Evolutionary conservation across 352 stramenopile genomes (phyloP).

Genomic region (Pythium sp.): DNA sequence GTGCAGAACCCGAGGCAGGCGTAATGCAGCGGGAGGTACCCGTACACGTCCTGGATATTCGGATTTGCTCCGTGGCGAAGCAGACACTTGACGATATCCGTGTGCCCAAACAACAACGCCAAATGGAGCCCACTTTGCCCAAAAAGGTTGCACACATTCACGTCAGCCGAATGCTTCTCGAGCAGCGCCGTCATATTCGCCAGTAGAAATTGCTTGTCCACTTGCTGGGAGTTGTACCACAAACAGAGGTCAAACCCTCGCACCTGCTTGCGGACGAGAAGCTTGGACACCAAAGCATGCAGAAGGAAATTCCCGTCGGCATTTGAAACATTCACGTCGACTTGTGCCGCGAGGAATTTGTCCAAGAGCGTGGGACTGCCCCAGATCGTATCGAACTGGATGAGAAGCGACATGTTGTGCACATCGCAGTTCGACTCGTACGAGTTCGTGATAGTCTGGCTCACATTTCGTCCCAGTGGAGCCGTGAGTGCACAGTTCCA

Average conservation of each 20-base stretch:
- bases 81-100: conserved; percentile 33
- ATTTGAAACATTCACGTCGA: conserved; percentile 68
- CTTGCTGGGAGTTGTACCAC: conserved; percentile 44
- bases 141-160: conserved; percentile 59
- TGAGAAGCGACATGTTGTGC: conserved; percentile 20
- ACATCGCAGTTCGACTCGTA: conserved; percentile 16
- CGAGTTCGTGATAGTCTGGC: conserved; percentile 14
- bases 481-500: conserved; percentile 55
- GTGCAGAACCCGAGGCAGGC: conserved; percentile 58
- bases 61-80: conserved; percentile 50
- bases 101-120: conserved; percentile 62
- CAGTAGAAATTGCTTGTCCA: conserved; percentile 20
- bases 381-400: conserved; percentile 36
- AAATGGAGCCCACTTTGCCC: conserved; percentile 69
- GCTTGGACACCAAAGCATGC: conserved; percentile 57
- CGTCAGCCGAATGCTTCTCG: conserved; percentile 30
- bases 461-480: conserved; percentile 20
- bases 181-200: conserved; percentile 32
- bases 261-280: conserved; percentile 41
- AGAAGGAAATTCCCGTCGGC: conserved; percentile 57
- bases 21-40: conserved; percentile 67
- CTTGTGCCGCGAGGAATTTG: conserved; percentile 28
- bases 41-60: conserved; percentile 51
- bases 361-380: conserved; percentile 32
- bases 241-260: conserved; percentile 60